phyloP scores from a whole-genome alignment of 176 grass and related monocot genomes.

The Ensete glaucum region DNA sequence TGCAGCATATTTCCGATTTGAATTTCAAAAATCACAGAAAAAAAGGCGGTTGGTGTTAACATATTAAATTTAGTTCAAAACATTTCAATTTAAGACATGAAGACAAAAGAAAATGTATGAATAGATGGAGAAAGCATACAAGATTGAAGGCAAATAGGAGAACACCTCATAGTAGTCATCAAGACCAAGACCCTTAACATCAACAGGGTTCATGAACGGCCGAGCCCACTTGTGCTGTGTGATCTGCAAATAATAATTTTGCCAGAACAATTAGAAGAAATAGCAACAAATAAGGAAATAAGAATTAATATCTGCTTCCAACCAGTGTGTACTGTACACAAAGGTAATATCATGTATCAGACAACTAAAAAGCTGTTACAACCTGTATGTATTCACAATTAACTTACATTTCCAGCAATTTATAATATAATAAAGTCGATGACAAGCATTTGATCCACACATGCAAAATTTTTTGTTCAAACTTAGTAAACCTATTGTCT shows the following conservation, averaged over 20 bases:
- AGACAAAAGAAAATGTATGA: not conserved
- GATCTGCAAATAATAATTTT: slow-evolving; percentile 40
- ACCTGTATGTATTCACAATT: not conserved
- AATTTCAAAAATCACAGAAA: not conserved
- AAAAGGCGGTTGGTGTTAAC: not conserved
- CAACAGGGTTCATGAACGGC: slow-evolving; percentile 77
- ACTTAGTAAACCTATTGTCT: no score
- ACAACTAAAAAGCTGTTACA: not conserved
- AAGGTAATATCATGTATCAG: not conserved
- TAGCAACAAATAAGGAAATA: not conserved
- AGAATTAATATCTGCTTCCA: not conserved
- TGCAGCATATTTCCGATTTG: not conserved
- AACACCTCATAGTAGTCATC: slow-evolving; percentile 78
- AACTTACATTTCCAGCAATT: not conserved
- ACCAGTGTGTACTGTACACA: not conserved
- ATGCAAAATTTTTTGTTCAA: not conserved
- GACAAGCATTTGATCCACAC: not conserved
- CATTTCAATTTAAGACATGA: not conserved
- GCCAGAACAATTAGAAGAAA: slow-evolving; percentile 19
- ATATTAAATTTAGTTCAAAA: not conserved
- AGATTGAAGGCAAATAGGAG: not conserved
- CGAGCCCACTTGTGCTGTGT: slow-evolving; percentile 47
- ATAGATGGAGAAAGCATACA: not conserved
- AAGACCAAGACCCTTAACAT: slow-evolving; percentile 53
- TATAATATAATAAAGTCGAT: not conserved